A percentile compares a stretch with the other conserved stretches of the same genome.
Evolutionary conservation across 2,329 filamentous ascomycete species (phyloP).

Genomic region (Neofusicoccum parvum): DNA sequence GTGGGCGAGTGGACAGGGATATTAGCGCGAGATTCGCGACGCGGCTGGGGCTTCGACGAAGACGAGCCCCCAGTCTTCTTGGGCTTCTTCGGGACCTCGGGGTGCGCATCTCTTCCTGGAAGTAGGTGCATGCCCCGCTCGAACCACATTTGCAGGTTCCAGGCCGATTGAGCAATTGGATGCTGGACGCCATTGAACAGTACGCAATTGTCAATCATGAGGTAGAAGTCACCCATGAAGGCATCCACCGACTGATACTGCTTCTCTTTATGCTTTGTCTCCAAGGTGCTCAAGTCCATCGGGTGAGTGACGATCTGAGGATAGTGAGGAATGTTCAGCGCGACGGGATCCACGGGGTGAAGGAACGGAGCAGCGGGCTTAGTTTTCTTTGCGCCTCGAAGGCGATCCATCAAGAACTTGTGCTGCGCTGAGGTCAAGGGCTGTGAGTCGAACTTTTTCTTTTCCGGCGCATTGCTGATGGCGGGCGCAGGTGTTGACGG

Average conservation of each 20-base stretch:
- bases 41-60: conserved; percentile 44
- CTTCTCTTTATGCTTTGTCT: conserved; percentile 72
- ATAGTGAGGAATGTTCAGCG: conserved; percentile 74
- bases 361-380: conserved; percentile 77
- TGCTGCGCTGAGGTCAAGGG: conserved; percentile 62
- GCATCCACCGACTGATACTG: conserved; percentile 71
- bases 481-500: conserved; percentile 6
- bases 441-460: conserved; percentile 39
- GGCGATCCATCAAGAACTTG: conserved; percentile 64
- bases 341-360: conserved; percentile 74
- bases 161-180: conserved; percentile 68
- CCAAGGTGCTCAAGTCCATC: conserved; percentile 83
- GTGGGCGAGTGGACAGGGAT: conserved; percentile 50
- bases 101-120: conserved; percentile 60
- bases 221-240: conserved; percentile 72
- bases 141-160: conserved; percentile 62
- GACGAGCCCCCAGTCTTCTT: conserved; percentile 37
- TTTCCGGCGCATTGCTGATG: conserved; percentile 22
- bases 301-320: conserved; percentile 73
- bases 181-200: conserved; percentile 83
- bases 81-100: conserved; percentile 60
- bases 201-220: conserved; percentile 78
- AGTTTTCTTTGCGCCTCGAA: conserved; percentile 82
- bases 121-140: conserved; percentile 63
- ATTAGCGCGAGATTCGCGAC: conserved; percentile 51